phyloP scores from a whole-genome alignment of 306 rosid genomes.

The Cicer cuneatum region DNA sequence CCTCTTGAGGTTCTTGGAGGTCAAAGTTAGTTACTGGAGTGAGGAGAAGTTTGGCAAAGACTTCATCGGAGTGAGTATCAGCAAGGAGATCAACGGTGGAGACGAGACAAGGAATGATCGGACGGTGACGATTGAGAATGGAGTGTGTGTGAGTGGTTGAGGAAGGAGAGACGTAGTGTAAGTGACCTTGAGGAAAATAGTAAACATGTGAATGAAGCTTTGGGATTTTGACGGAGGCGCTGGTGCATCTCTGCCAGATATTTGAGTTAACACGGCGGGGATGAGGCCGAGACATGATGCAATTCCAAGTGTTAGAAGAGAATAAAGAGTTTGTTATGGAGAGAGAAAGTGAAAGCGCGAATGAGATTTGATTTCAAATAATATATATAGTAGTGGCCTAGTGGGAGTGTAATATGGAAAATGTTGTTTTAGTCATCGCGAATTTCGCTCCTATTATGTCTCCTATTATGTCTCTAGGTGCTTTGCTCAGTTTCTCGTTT shows the following conservation, averaged over 20 bases:
- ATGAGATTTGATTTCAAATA: no score
- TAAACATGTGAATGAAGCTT: conserved; percentile 62
- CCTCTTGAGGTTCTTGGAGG: neutral
- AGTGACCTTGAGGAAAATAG: conserved; percentile 71
- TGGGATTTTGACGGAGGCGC: conserved; percentile 52
- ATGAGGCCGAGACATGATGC: neutral
- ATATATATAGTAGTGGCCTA: no score
- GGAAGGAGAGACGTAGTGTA: conserved; percentile 48
- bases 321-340: no score
- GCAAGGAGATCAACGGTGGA: neutral
- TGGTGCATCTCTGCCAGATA: conserved; percentile 65
- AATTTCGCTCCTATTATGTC: no score
- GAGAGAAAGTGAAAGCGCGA: no score
- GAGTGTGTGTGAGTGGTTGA: conserved; percentile 40
- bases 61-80: neutral
- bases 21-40: neutral
- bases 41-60: neutral
- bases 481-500: no score
- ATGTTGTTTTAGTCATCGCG: no score
- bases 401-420: no score
- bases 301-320: no score
- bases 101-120: conserved; percentile 45
- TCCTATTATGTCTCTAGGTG: no score
- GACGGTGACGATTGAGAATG: neutral
- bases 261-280: conserved; percentile 44